Percentiles rank a stretch among this genome's conserved stretches.
Conservation (phyloP, 1,139 yeast genomes). For the Yamadazyma taylorii region DNA sequence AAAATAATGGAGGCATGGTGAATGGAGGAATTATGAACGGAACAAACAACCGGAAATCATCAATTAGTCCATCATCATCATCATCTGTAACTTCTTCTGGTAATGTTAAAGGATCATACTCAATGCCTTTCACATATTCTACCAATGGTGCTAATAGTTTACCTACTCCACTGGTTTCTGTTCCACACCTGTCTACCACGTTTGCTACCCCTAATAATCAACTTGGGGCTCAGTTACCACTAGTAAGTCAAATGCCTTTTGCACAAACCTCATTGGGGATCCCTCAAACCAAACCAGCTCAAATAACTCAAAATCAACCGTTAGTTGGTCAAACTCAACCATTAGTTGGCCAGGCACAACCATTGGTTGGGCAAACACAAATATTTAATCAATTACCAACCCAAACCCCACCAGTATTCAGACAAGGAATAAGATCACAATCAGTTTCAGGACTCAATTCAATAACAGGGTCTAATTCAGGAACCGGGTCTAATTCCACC, state of each 20-base stretch:
- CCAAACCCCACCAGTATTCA: neutral
- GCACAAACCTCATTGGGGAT: no score
- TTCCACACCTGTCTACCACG: no score
- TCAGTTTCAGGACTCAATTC: conserved; percentile 1
- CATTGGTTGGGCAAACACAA: neutral
- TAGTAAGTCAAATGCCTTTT: no score
- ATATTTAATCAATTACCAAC: neutral
- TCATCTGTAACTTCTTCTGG: conserved; percentile 3
- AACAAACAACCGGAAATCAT: neutral
- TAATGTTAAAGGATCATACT: conserved; percentile 1
- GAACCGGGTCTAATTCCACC: neutral
- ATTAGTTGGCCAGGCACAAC: neutral
- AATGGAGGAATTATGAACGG: no score
- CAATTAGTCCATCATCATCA: conserved; percentile 3
- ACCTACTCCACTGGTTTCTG: conserved; percentile 4
- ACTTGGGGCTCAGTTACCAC: neutral
- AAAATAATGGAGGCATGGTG: neutral
- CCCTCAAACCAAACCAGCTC: neutral
- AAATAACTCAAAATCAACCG: neutral
- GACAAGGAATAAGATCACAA: conserved; percentile 2
- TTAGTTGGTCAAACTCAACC: neutral
- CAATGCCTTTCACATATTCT: neutral
- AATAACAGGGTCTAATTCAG: neutral
- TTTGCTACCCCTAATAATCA: neutral
- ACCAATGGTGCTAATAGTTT: neutral